phyloP scores from a whole-genome alignment of 2,329 filamentous ascomycete genomes.

The Aspergillus latus region DNA sequence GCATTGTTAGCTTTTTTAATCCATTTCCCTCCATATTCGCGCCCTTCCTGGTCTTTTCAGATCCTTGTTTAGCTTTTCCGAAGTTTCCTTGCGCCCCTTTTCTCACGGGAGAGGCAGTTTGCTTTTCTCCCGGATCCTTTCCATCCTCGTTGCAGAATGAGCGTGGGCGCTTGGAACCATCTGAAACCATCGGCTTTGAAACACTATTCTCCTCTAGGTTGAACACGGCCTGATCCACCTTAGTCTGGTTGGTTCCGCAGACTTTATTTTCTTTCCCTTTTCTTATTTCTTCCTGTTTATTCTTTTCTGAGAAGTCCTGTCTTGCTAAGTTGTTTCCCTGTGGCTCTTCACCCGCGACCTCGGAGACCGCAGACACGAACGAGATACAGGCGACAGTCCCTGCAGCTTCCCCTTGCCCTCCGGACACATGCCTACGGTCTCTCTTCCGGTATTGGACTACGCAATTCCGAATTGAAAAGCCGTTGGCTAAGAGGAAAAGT shows the following conservation, averaged over 20 bases:
- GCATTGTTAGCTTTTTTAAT: conserved; percentile 19
- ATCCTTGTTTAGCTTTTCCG: conserved; percentile 17
- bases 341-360: conserved; percentile 12
- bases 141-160: conserved; percentile 15
- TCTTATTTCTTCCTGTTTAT: conserved; percentile 21
- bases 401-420: conserved; percentile 32
- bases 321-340: conserved; percentile 8
- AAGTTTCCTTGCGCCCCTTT: conserved; percentile 16
- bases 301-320: conserved; percentile 19
- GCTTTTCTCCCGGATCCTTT: conserved; percentile 16
- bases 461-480: conserved; percentile 26
- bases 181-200: conserved; percentile 29
- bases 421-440: conserved; percentile 22
- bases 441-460: conserved; percentile 21
- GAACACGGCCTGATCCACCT: conserved; percentile 21
- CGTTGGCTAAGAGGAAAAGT: conserved; percentile 23
- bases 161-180: conserved; percentile 24
- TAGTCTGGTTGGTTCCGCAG: conserved; percentile 22
- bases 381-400: conserved; percentile 25
- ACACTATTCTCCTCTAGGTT: conserved; percentile 25
- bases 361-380: conserved; percentile 15
- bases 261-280: conserved; percentile 20
- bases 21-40: conserved; percentile 9
- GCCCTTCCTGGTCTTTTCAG: conserved; percentile 16
- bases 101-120: conserved; percentile 14